Base-by-base conservation (phyloP, 1,284 basidiomycete genomes). In the Microbotryum violaceum region DNA sequence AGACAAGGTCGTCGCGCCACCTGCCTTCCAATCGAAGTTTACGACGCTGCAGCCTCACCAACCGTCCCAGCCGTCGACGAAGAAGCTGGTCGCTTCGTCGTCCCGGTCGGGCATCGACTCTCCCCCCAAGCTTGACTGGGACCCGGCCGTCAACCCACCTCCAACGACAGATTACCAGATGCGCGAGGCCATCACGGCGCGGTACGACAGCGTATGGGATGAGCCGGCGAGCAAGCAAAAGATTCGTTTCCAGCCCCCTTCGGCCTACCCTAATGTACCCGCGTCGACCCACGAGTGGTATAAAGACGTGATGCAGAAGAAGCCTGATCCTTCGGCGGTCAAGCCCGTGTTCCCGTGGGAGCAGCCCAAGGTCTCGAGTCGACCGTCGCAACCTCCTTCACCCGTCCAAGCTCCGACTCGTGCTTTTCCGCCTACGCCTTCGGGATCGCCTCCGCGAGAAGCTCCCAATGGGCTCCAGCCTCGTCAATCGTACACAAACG, bases 301-400 rank as follows among this genome's bases (percentile, higher is more conserved):
- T 67, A 74, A 73, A 55, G 73, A 75, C 20, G 75, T 78, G 2
- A 75, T 76, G 10, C 68, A 70, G 20, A 62, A 70, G 0, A 80
- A 78, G 59, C 90, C 92, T 1, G 86, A 93, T 72, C 81, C 78
- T 20, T 77, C 75, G 31, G 88, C 87, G 70, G 82, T 93, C 31
- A 85, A 85, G 67, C 78, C 82, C 27, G 80, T 96, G n/a, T 97
- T 97, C 74, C 92, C 93, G 9, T 97, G 93, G 93, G 93, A 97
- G 74, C 81, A 87, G 52, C 79, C 80, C 4, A 33, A 62, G 16
- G 42, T 27, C 3, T 31, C 56, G 3, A 46, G 58, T 49, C 37
- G 37, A 42, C 10, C 6, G 12, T 42, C 37, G 37, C 37, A 42
- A 42, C 37, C 37, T 42, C 37, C 37, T 16, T 42, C 16, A 42